Base-by-base conservation (phyloP, 2,329 filamentous ascomycete species). In the Beauveria sp. region DNA sequence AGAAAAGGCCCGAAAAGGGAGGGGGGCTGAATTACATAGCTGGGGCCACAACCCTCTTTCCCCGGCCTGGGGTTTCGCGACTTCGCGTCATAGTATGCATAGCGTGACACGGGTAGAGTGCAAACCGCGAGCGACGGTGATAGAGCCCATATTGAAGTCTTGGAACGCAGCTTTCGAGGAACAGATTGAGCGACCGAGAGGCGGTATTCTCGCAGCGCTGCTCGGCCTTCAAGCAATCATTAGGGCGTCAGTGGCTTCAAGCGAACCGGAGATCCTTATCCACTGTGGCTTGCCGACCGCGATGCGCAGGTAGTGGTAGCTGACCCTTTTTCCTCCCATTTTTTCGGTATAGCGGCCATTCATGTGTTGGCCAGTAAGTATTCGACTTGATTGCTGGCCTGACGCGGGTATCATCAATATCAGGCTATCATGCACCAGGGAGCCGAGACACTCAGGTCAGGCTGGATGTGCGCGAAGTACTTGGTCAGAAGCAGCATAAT, bases 1-100 rank as follows among this genome's bases (percentile, higher is more conserved):
- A 60, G 52, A 60, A 38, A 60, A 53, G 58, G 58, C 50, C 58
- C 58, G 58, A 60, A 60, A 51, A 34, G 50, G 38, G 12, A 42
- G 49, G 50, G 49, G 50, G 50, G 12, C 4, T 40, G n/a, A 38
- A 53, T 20, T 49, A 45, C 22, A 49, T n/a, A 16, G 22, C 16
- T 9, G 30, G 22, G 49, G n/a, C 43, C 7, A 20, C 16, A 47
- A 14, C 40, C 3, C n/a, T 46, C 18, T 47, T 54, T 47, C 30
- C 46, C 34, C 43, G 22, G 26, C 47, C 22, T 9, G 49, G 49
- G 42, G 26, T 22, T 49, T 20, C 5, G 18, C n/a, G 10, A 30
- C 49, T 50, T 49, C 20, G 38, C 34, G 10, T 4, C 5, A 45
- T 30, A 18, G 43, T 14, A 20, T 47, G 54, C 28, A 7, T 14